Evolutionary conservation across 768 basidiomycete genomes (phyloP), one percentile per base, ranked within the genome.

Genomic region (Tricholoma flavovirens): DNA sequence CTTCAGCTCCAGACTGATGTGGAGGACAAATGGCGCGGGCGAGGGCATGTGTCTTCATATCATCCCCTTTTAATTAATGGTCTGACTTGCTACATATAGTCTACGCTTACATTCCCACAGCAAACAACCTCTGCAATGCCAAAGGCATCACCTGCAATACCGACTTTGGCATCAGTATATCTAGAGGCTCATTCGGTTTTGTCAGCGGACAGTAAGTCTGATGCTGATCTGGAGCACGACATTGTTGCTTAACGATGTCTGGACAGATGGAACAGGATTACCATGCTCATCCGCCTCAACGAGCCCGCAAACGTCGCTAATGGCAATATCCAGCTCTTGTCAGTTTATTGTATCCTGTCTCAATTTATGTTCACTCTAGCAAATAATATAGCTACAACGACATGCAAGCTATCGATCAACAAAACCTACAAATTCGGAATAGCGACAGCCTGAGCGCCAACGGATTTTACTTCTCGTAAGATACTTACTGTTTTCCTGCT

Each of bases 391-490:
- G 86, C 67, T 86, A 83, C 72, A 89, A 93, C 64, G 83, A 87
- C 63, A 73, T 81, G 2, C 76, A 77, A 46, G 88, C 79, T 3
- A 66, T 90, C 12, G 71, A 78, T 43, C 83, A 88, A 65, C 66
- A 75, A 24, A 76, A 83, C 60, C 72, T 93, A 19, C 83, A 86
- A 62, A 77, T 90, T 55, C 83, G 92, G 22, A 77, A 76, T 21
- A 75, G 70, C 29, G 67, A 77, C 19, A 69, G 70, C 22, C 71
- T 93, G 22, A 66, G 71, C 8, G 77, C 82, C 8, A 84, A 83
- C 32, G 90, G 92, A 7, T 68, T 93, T 49, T 92, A 82, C 71
- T 88, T 93, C 69, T 92, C 90, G 83, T 87, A 56, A 69, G 84
- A n/a, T n/a, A n/a, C n/a, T 69, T 5, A 29, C 32, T 56, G 6